phyloP scores from a whole-genome alignment of 2,329 filamentous ascomycete species.

The Diaporthe citriasiana region DNA sequence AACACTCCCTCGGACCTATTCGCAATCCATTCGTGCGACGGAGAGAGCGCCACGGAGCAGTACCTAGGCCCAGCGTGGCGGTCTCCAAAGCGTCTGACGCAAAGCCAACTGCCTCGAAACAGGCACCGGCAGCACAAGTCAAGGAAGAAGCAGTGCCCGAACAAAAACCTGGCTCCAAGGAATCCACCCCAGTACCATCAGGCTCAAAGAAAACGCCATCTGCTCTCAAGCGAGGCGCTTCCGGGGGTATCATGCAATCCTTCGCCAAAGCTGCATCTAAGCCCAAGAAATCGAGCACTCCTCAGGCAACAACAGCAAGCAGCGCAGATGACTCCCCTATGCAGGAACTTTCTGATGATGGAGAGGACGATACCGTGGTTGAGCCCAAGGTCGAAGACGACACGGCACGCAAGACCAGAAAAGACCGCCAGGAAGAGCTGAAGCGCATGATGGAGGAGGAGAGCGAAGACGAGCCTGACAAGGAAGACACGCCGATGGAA shows the following conservation, averaged over 20 bases:
- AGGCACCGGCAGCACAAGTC: conserved; percentile 46
- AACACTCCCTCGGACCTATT: conserved; percentile 80
- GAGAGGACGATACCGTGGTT: conserved; percentile 67
- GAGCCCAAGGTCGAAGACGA: conserved; percentile 54
- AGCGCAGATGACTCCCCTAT: conserved; percentile 62
- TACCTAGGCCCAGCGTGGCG: conserved; percentile 48
- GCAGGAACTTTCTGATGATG: conserved; percentile 66
- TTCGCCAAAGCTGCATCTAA: conserved; percentile 76
- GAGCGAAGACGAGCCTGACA: conserved; percentile 42
- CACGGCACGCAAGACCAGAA: conserved; percentile 59
- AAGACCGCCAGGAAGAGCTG: conserved; percentile 76
- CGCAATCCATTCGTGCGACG: conserved; percentile 76
- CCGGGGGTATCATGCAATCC: conserved; percentile 79
- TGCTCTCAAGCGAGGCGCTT: conserved; percentile 69
- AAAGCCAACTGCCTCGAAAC: conserved; percentile 49
- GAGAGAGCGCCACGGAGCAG: conserved; percentile 59
- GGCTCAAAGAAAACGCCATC: conserved; percentile 57
- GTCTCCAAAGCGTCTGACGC: conserved; percentile 50
- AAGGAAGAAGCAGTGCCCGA: conserved; percentile 55
- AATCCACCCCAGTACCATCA: conserved; percentile 48
- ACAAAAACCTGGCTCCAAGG: conserved; percentile 53
- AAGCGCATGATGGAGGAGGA: conserved; percentile 62
- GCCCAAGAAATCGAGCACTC: conserved; percentile 62
- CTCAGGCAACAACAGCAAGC: conserved; percentile 55
- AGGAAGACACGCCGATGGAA: conserved; percentile 46